A percentile compares a stretch with the other conserved stretches of the same genome.
Evolutionary conservation across 768 basidiomycete species (phyloP).

Genomic region (Arthromyces matolae): DNA sequence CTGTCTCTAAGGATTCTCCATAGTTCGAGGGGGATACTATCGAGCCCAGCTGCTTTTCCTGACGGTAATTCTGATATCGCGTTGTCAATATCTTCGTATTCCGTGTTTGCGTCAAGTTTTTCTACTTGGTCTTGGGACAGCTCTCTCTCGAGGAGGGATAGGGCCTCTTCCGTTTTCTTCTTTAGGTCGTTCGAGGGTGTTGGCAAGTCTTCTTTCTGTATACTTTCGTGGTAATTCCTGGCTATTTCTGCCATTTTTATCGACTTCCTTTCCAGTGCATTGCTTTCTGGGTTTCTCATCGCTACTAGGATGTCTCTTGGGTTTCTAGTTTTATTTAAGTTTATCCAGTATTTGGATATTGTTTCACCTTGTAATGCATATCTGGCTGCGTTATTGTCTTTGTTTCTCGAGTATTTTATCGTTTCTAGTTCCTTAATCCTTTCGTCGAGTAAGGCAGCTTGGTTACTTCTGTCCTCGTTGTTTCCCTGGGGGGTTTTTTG

Average conservation of each 20-base stretch:
- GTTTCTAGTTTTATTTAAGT: constrained; percentile 6
- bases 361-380: constrained; percentile 10
- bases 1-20: constrained; percentile 24
- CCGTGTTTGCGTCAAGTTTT: background rate
- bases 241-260: constrained; percentile 5
- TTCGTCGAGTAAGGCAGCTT: constrained; percentile 14
- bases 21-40: constrained; percentile 19
- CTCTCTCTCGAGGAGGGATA: background rate
- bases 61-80: constrained; percentile 10
- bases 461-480: constrained; percentile 24
- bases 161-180: background rate
- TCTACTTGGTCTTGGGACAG: background rate
- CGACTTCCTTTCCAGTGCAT: background rate
- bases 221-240: background rate
- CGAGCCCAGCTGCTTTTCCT: constrained; percentile 17
- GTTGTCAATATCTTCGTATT: background rate
- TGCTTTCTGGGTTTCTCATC: background rate
- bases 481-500: background rate
- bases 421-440: constrained; percentile 2
- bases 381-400: background rate
- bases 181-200: background rate
- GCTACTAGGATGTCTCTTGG: constrained; percentile 13
- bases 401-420: constrained; percentile 4
- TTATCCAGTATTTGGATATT: constrained; percentile 8
- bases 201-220: background rate